Conservation (phyloP, 2,329 filamentous ascomycete genomes). For the Trichoderma simmonsii region DNA sequence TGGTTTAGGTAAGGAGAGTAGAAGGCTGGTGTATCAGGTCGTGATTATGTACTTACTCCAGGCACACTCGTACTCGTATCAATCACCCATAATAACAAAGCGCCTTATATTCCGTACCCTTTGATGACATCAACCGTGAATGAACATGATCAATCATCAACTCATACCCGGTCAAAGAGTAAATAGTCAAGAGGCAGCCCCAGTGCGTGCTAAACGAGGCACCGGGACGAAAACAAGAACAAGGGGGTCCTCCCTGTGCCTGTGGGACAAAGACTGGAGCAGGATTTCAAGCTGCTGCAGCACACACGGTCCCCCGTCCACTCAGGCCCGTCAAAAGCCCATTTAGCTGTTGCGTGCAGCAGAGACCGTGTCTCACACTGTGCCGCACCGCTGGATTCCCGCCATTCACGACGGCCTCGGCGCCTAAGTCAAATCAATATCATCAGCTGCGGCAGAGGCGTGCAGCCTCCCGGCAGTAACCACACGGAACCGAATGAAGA, state of each 20-base stretch:
- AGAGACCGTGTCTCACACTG: background rate
- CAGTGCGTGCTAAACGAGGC: background rate
- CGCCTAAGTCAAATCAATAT: background rate
- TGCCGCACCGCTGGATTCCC: background rate
- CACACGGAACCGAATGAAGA: background rate
- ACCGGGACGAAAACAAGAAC: background rate
- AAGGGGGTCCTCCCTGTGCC: background rate
- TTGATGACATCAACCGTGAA: background rate
- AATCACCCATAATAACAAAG: background rate
- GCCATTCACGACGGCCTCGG: background rate
- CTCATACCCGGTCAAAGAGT: background rate
- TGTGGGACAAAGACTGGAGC: background rate
- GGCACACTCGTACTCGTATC: background rate
- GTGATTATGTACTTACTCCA: background rate
- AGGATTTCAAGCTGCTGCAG: background rate
- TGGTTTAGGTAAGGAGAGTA: too few species aligned
- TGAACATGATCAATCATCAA: background rate
- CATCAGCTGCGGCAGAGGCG: constrained; percentile 10
- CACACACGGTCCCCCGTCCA: background rate
- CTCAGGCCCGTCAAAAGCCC: background rate
- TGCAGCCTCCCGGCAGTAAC: background rate
- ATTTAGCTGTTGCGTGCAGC: background rate
- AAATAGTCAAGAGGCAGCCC: background rate
- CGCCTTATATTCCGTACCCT: background rate
- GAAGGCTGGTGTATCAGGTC: background rate